A percentile compares a stretch with the other conserved stretches of the same genome.
These are phyloP conservation scores for Linum usitatissimum DNA, from an alignment of 345 rosid genomes.

Conservation along the genomic window DNA sequence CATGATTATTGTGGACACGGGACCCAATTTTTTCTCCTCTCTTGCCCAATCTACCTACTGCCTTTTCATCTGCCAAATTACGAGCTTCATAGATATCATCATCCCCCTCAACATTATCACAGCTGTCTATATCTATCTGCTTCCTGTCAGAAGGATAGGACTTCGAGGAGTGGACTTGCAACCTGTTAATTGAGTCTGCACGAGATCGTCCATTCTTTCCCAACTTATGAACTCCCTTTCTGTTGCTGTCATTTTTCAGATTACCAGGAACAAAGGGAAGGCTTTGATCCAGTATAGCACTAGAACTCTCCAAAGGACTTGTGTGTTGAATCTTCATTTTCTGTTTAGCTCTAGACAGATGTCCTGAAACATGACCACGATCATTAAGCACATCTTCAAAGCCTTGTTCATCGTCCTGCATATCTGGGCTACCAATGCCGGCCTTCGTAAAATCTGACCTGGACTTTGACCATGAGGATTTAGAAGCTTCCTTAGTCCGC, in stretches of 20 bases:
- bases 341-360: slow-evolving; percentile 51
- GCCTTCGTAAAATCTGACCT: slow-evolving; percentile 32
- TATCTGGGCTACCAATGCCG: slow-evolving; percentile 32
- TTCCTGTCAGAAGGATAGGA: slow-evolving; percentile 39
- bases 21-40: slow-evolving; percentile 39
- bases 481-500: slow-evolving; percentile 35
- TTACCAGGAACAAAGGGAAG: slow-evolving; percentile 22
- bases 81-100: slow-evolving; percentile 37
- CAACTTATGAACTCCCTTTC: slow-evolving; percentile 26
- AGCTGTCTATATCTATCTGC: slow-evolving; percentile 32
- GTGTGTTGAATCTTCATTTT: slow-evolving; percentile 59
- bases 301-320: slow-evolving; percentile 35
- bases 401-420: slow-evolving; percentile 28
- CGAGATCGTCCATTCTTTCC: slow-evolving; percentile 41
- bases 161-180: slow-evolving; percentile 30
- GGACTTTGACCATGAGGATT: slow-evolving; percentile 36
- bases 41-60: slow-evolving; percentile 31
- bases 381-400: slow-evolving; percentile 35
- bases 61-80: slow-evolving; percentile 29
- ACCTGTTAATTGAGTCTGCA: slow-evolving; percentile 40
- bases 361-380: slow-evolving; percentile 26
- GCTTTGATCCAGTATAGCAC: slow-evolving; percentile 33
- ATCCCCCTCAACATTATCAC: slow-evolving; percentile 36
- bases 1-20: slow-evolving; percentile 32
- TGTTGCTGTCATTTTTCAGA: slow-evolving; percentile 30